Evolutionary conservation across 768 basidiomycete genomes (phyloP).

Genomic region (Suillus clintonianus): DNA sequence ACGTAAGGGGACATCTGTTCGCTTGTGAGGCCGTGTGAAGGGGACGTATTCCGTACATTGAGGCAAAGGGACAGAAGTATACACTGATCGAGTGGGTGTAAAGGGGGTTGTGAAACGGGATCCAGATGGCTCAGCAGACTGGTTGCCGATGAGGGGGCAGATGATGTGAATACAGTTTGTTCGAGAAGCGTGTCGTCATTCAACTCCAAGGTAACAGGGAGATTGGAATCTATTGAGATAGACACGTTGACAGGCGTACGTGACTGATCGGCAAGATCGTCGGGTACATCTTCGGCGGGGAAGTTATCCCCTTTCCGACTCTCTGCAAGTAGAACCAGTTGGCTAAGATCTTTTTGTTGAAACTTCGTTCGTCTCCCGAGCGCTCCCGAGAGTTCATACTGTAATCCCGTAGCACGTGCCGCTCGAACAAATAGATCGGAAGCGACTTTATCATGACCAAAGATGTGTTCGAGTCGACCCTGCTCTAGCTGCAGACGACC

Average conservation of each 20-base stretch:
- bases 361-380: conserved; percentile 94
- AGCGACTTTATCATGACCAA: conserved; percentile 75
- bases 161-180: conserved; percentile 87
- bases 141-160: conserved; percentile 46
- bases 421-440: conserved; percentile 78
- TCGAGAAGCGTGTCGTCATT: conserved; percentile 98
- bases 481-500: conserved; percentile 73
- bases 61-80: conserved; percentile 90
- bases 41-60: conserved; percentile 87
- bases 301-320: conserved; percentile 52
- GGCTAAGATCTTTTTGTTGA: conserved; percentile 81
- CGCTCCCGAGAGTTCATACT: conserved; percentile 91
- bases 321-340: conserved; percentile 93
- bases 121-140: conserved; percentile 70
- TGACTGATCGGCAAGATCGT: conserved; percentile 12
- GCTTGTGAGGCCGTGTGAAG: conserved; percentile 84
- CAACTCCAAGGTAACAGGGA: conserved; percentile 81
- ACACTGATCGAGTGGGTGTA: conserved; percentile 93
- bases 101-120: conserved; percentile 79
- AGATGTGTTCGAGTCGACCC: conserved; percentile 77
- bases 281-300: conserved; percentile 9
- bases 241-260: conserved; percentile 9
- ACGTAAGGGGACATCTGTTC: conserved; percentile 96
- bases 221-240: conserved; percentile 15
- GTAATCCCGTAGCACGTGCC: conserved; percentile 72